Evolutionary conservation across 2,329 filamentous ascomycete species (phyloP), one percentile per base, ranked within the genome.

Genomic region (Neonectria neomacrospora): DNA sequence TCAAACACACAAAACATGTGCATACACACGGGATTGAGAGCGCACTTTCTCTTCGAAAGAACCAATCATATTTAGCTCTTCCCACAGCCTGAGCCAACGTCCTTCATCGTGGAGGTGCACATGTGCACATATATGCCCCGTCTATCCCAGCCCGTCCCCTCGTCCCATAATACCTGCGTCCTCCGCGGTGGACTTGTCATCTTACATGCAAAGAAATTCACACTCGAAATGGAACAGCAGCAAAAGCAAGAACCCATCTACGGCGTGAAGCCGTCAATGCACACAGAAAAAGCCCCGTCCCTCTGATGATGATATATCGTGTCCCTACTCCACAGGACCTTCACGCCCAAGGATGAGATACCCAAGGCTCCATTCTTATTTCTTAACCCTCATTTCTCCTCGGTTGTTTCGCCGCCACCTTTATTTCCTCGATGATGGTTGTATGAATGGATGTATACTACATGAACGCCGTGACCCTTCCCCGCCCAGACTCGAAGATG

Each of bases 381-480:
- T 47, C 50, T 51, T 41, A 44, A 9, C 37, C 23, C 34, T 16
- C 26, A 22, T 37, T 37, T 55, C 51, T 59, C 34, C 57, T 45
- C 28, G 45, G 20, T 54, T 54, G 32, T 22, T 54, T 54, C 41
- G 10, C 28, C 37, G 14, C 22, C 16, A n/a, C 59, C 32, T 65
- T 58, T 41, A 23, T 51, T 65, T 58, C 34, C 41, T 50, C 28
- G 22, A 37, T 54, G 22, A 39, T 54, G 26, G 18, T 39, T 59
- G 58, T 48, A 44, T 44, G 53, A 22, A 58, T 50, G 39, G 54
- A 68, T 58, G 54, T 67, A 65, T 69, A 66, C 65, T 72, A 67
- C 58, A 72, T 63, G 53, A 72, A 74, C 67, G 71, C 72, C 73
- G 34, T 73, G 50, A 65, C 63, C 61, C 60, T 39, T 65, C 64